These are phyloP conservation scores for Leccinum subgranulosum DNA, from an alignment of 768 basidiomycete species.

Conservation along the genomic window DNA sequence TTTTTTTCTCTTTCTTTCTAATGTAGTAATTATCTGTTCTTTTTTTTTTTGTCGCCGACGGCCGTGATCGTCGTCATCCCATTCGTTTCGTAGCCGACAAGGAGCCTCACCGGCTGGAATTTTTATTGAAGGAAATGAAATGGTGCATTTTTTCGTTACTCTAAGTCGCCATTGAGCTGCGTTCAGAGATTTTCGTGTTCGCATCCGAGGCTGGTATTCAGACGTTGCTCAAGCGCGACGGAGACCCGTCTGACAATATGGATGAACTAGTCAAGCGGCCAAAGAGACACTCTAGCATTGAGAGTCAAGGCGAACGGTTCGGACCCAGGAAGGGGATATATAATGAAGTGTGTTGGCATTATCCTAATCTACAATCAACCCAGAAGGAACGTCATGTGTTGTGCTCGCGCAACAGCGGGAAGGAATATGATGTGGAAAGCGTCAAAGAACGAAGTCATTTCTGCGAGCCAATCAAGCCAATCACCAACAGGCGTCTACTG, in stretches of 20 bases:
- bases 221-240: too few species aligned
- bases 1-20: not conserved
- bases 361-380: conserved; percentile 12
- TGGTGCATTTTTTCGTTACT: too few species aligned
- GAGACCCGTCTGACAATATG: too few species aligned
- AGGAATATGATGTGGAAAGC: not conserved
- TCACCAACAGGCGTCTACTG: conserved; percentile 49
- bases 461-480: conserved; percentile 37
- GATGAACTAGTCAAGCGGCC: too few species aligned
- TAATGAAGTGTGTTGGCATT: conserved; percentile 9
- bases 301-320: not conserved
- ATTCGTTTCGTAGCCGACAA: not conserved
- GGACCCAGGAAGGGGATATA: not conserved
- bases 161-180: not conserved
- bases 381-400: conserved; percentile 1
- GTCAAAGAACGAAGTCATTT: conserved; percentile 8
- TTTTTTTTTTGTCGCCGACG: not conserved
- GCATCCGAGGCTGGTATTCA: not conserved
- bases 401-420: not conserved
- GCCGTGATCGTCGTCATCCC: not conserved
- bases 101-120: not conserved
- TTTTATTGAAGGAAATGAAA: not conserved
- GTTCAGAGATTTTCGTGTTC: not conserved
- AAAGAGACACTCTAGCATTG: too few species aligned
- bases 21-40: too few species aligned